A percentile compares a stretch with the other conserved stretches of the same genome.
Evolutionary conservation across 2,329 filamentous ascomycete genomes (phyloP).

Genomic region (Fusarium sp.): DNA sequence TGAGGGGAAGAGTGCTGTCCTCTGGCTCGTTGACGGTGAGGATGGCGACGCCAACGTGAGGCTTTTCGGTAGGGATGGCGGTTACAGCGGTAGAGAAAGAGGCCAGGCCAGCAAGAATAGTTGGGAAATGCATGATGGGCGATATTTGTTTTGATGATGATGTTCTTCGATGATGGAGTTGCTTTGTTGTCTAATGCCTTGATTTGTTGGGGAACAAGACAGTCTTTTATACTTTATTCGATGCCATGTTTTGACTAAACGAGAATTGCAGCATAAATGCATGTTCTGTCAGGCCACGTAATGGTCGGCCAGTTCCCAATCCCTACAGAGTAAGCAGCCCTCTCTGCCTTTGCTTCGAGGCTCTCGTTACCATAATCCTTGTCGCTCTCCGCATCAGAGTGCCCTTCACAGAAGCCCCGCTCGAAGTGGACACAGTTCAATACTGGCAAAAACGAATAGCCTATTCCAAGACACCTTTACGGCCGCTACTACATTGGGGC

Average conservation of each 20-base stretch:
- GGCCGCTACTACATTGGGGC: background rate
- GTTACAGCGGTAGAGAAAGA: background rate
- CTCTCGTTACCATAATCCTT: too few relatives aligned
- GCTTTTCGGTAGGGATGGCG: background rate
- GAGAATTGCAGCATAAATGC: background rate
- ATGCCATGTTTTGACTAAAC: background rate
- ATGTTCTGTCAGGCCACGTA: background rate
- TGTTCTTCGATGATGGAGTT: background rate
- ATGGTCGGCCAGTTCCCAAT: background rate
- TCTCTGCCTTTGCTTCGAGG: background rate
- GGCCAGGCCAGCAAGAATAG: background rate
- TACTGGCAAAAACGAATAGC: background rate
- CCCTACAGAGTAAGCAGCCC: background rate
- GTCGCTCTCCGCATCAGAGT: background rate
- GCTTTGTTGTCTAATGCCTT: background rate
- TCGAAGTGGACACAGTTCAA: background rate
- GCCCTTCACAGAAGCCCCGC: background rate
- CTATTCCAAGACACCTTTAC: background rate
- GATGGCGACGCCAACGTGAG: background rate
- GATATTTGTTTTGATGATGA: background rate
- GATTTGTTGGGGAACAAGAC: too few relatives aligned
- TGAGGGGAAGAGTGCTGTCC: background rate
- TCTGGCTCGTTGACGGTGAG: conserved; percentile 19
- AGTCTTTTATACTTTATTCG: background rate
- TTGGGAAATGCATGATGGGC: conserved; percentile 8